Percentiles rank a stretch among this genome's conserved stretches.
phyloP scores from a whole-genome alignment of 805 yeast species.

The Peterozyma toletana region DNA sequence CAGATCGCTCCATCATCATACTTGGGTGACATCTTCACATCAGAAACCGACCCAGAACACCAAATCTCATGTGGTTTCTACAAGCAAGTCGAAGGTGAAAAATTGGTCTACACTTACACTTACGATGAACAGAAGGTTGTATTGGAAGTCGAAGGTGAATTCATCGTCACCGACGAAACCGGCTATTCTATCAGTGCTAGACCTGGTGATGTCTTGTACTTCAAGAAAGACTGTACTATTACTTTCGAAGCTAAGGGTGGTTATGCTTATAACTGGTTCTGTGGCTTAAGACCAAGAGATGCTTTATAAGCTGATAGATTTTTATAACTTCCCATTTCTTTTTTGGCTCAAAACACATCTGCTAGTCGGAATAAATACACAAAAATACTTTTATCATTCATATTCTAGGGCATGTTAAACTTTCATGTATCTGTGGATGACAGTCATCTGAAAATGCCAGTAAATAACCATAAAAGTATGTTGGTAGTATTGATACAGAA shows the following conservation, averaged over 20 bases:
- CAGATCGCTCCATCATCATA: slow-evolving; percentile 58
- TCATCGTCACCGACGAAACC: slow-evolving; percentile 54
- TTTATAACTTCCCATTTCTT: neutral
- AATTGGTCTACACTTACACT: slow-evolving; percentile 55
- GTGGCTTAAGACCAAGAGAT: slow-evolving; percentile 48
- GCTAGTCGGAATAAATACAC: no score
- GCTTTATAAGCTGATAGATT: slow-evolving; percentile 15
- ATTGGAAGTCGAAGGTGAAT: slow-evolving; percentile 62
- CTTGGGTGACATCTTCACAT: slow-evolving; percentile 58
- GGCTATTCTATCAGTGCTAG: slow-evolving; percentile 49
- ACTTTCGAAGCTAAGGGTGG: slow-evolving; percentile 51
- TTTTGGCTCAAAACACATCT: neutral
- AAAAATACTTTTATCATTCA: no score
- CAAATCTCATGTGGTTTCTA: slow-evolving; percentile 64
- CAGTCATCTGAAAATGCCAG: no score
- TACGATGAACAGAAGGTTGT: slow-evolving; percentile 68
- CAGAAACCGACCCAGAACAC: slow-evolving; percentile 52
- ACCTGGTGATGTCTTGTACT: slow-evolving; percentile 64
- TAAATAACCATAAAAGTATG: no score
- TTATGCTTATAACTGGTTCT: slow-evolving; percentile 56
- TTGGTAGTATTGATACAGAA: neutral
- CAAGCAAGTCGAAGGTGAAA: slow-evolving; percentile 61
- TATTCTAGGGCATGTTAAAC: no score
- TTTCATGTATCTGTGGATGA: no score
- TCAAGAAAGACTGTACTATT: slow-evolving; percentile 59